phyloP scores from a whole-genome alignment of 352 stramenopile species.

The Phytophthora cactorum region DNA sequence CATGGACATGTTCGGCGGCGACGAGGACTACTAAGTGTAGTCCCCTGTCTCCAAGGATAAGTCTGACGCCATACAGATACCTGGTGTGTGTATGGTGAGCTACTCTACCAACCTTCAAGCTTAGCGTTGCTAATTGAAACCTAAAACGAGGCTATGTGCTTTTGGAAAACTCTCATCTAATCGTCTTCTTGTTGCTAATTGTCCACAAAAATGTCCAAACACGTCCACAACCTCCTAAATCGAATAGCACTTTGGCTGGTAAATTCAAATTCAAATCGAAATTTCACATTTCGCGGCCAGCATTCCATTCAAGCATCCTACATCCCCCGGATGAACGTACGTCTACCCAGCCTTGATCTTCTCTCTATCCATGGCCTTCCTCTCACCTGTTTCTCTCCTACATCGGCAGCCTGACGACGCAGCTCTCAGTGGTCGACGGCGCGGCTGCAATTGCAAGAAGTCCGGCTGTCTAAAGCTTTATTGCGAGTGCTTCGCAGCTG shows the following conservation, averaged over 20 bases:
- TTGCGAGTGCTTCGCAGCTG: constrained; percentile 79
- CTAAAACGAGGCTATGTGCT: constrained; percentile 28
- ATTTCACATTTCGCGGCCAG: constrained; percentile 30
- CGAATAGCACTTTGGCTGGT: constrained; percentile 16
- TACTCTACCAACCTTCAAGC: constrained; percentile 15
- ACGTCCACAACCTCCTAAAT: not conserved
- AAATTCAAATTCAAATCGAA: constrained; percentile 49
- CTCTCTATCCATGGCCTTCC: not conserved
- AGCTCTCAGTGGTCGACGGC: constrained; percentile 27
- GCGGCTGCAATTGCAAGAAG: constrained; percentile 96
- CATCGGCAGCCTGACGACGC: constrained; percentile 6
- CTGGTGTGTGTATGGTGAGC: constrained; percentile 1
- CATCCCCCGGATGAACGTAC: constrained; percentile 24
- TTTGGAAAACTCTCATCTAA: constrained; percentile 15
- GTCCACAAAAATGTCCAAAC: not conserved
- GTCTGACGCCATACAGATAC: constrained; percentile 5
- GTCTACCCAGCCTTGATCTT: constrained; percentile 1
- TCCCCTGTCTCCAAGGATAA: not conserved
- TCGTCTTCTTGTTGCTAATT: constrained; percentile 3
- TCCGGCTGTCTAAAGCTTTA: constrained; percentile 96
- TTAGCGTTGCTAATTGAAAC: constrained; percentile 34
- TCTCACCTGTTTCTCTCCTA: constrained; percentile 24
- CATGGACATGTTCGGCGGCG: constrained; percentile 88
- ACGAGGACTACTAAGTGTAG: constrained; percentile 72
- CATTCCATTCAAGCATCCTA: not conserved